Percentiles rank a stretch among this genome's conserved stretches.
Evolutionary conservation across 106 monocot species (phyloP).

Genomic region (Dioscorea alata): DNA sequence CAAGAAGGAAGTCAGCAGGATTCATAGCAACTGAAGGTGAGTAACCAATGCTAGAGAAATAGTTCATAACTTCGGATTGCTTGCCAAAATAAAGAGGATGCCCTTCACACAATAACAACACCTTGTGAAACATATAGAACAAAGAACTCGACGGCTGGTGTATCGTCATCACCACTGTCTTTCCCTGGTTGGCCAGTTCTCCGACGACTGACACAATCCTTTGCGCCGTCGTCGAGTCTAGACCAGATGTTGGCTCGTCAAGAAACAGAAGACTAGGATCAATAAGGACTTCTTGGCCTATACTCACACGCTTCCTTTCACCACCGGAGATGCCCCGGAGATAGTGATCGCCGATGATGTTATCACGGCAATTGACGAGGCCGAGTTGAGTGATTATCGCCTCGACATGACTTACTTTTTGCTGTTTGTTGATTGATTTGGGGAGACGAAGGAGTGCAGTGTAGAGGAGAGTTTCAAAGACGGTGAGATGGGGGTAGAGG

Average conservation of each 20-base stretch:
- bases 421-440: slow-evolving; percentile 8
- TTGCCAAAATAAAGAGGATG: slow-evolving; percentile 43
- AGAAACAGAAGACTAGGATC: slow-evolving; percentile 47
- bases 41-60: slow-evolving; percentile 37
- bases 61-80: slow-evolving; percentile 25
- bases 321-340: slow-evolving; percentile 33
- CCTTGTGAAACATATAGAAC: slow-evolving; percentile 53
- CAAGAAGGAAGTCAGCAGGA: slow-evolving; percentile 54
- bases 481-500: slow-evolving; percentile 63
- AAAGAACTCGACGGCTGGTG: slow-evolving; percentile 56
- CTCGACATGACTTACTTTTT: slow-evolving; percentile 31
- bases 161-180: slow-evolving; percentile 44
- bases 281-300: slow-evolving; percentile 56
- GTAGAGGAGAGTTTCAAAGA: slow-evolving; percentile 45
- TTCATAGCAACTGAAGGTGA: slow-evolving; percentile 24
- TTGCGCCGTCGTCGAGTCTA: slow-evolving; percentile 53
- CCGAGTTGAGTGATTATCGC: slow-evolving; percentile 32
- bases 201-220: slow-evolving; percentile 29
- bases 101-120: slow-evolving; percentile 40
- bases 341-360: slow-evolving; percentile 30
- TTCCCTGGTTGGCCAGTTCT: slow-evolving; percentile 19
- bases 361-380: slow-evolving; percentile 14
- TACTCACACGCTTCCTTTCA: slow-evolving; percentile 48
- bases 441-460: slow-evolving; percentile 53
- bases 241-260: slow-evolving; percentile 59